These are phyloP conservation scores for Orobanche coerulescens DNA, from an alignment of 257 asterid genomes.

Conservation along the genomic window DNA sequence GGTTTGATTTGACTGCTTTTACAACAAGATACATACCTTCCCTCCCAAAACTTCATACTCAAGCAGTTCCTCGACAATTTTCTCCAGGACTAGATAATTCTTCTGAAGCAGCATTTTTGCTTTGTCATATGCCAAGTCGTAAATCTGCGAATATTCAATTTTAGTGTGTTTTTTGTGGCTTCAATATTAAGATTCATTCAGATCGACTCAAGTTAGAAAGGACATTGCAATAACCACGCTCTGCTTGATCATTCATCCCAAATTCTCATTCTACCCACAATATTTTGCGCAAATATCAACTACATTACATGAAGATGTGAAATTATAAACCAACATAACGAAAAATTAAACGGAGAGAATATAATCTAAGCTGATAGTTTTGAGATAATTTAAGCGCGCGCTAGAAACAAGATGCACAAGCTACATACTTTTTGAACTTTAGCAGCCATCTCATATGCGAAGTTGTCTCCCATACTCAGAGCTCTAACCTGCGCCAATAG, in stretches of 20 bases:
- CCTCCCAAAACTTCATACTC: slow-evolving; percentile 73
- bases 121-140: slow-evolving; percentile 72
- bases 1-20: background rate
- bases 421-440: slow-evolving; percentile 75
- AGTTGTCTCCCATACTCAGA: slow-evolving; percentile 89
- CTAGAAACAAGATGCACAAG: slow-evolving; percentile 11
- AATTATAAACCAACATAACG: background rate
- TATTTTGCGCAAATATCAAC: background rate
- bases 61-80: slow-evolving; percentile 78
- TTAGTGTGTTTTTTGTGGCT: too few relatives aligned
- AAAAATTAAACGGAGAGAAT: background rate
- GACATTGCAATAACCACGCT: background rate
- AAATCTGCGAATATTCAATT: slow-evolving; percentile 47
- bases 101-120: slow-evolving; percentile 65
- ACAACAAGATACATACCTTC: slow-evolving; percentile 47
- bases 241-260: slow-evolving; percentile 11
- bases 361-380: slow-evolving; percentile 7
- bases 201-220: background rate
- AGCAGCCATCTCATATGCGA: slow-evolving; percentile 77
- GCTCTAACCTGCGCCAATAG: slow-evolving; percentile 47
- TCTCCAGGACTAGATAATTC: slow-evolving; percentile 62
- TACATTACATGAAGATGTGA: background rate
- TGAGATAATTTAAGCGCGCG: slow-evolving; percentile 11
- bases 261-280: slow-evolving; percentile 1
- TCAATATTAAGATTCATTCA: slow-evolving; percentile 6